Base-by-base conservation (phyloP, 164 flowering plant species). In the Chimonanthus salicifolius region DNA sequence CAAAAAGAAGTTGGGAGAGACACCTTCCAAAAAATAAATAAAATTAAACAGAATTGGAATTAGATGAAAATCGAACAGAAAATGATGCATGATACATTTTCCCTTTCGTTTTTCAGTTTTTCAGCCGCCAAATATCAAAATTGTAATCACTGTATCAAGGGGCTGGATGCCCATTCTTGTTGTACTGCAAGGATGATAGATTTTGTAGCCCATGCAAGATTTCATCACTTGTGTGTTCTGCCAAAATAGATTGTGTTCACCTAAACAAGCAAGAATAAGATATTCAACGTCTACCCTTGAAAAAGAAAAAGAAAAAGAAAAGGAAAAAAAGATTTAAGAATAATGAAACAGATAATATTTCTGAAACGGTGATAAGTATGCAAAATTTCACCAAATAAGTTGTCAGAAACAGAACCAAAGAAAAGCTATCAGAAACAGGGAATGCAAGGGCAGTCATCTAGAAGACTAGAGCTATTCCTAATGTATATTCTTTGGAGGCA, bases 181-280 rank as follows among this genome's bases (percentile, higher is more conserved):
- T 77, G 18, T 74, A 73, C 45, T 67, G 63, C 4, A 72, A 70
- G 8, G 78, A 75, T 70, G 80, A 74, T 10, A 62, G 45, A 64
- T 74, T 66, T 54, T 72, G 74, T 54, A 73, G 74, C 63, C 74
- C 76, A 33, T 54, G 82, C 45, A 49, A 11, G n/a, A 64, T 16
- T 80, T 87, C 87, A 50, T 81, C 85, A 74, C 85, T 87, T 6
- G 78, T 65, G 18, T 82, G 71, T 73, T 86, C 82, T 48, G 77
- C 73, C 7, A 78, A 69, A 67, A 69, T 47, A 44, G 77, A 69
- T 50, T 72, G 79, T 6, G 73, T 74, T 3, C 68, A 78, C 74
- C 88, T 86, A 83, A 78, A 77, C 62, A n/a, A 7, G 48, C 48
- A 74, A 7, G 46, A 77, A 47, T 5, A 21, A 64, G 5, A 33